phyloP scores from a whole-genome alignment of 2,329 filamentous ascomycete genomes.

The Knufia fluminis region DNA sequence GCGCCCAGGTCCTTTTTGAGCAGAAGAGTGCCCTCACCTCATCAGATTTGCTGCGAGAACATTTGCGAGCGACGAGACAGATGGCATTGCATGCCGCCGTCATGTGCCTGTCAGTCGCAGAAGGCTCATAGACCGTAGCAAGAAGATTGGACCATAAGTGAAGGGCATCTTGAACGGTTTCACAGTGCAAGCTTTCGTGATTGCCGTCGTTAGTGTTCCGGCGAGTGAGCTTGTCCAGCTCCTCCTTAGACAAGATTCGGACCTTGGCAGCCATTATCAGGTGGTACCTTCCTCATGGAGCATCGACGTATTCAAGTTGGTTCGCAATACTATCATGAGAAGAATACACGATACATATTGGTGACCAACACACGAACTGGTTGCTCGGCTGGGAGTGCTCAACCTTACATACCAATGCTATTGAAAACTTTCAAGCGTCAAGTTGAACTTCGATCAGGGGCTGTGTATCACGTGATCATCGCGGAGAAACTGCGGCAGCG shows the following conservation, averaged over 20 bases:
- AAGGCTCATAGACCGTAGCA: conserved; percentile 32
- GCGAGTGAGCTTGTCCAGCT: conserved; percentile 6
- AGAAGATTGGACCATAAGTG: conserved; percentile 33
- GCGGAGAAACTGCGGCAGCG: neutral
- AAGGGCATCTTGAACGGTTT: conserved; percentile 14
- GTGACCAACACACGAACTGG: too few species aligned
- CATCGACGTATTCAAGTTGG: too few species aligned
- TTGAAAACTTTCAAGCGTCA: too few species aligned
- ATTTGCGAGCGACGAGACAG: conserved; percentile 35
- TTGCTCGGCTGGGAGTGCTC: too few species aligned
- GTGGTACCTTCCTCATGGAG: neutral
- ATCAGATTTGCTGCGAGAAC: conserved; percentile 26
- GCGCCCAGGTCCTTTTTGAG: conserved; percentile 31
- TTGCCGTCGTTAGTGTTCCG: neutral
- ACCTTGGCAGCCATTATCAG: neutral
- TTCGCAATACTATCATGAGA: too few species aligned
- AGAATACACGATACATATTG: too few species aligned
- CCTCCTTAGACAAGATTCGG: neutral
- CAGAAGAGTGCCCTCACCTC: conserved; percentile 28
- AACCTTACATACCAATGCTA: too few species aligned
- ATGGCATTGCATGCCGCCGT: conserved; percentile 37
- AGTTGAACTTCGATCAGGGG: too few species aligned
- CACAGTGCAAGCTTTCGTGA: neutral
- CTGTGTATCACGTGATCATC: neutral
- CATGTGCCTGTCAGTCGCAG: conserved; percentile 32